Percentiles rank a stretch among this genome's conserved stretches.
Evolutionary conservation across 805 yeast genomes (phyloP).

Genomic region (Hanseniaspora pseudoguilliermondii): DNA sequence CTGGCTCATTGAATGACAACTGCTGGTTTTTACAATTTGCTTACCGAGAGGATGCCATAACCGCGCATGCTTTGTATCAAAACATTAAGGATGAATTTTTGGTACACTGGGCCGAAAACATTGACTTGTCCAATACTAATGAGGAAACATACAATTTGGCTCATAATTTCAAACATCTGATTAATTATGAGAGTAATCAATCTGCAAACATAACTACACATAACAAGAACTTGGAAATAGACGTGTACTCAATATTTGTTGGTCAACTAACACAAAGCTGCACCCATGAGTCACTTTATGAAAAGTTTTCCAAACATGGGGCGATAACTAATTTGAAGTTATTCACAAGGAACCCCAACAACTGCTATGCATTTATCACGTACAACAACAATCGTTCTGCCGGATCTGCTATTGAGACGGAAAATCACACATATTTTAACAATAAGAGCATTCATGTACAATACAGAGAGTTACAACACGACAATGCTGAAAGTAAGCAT

Average conservation of each 20-base stretch:
- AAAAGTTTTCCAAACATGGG: slow-evolving; percentile 59
- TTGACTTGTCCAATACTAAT: slow-evolving; percentile 36
- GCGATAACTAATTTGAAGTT: slow-evolving; percentile 43
- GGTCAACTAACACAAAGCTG: slow-evolving; percentile 54
- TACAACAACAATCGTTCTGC: slow-evolving; percentile 58
- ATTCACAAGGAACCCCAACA: slow-evolving; percentile 37
- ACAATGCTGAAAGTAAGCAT: slow-evolving; percentile 13
- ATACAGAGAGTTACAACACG: slow-evolving; percentile 49
- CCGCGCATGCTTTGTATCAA: slow-evolving; percentile 63
- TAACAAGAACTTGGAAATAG: slow-evolving; percentile 31
- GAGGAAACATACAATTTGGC: slow-evolving; percentile 22
- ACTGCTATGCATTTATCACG: slow-evolving; percentile 57
- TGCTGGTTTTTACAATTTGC: slow-evolving; percentile 70
- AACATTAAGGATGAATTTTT: slow-evolving; percentile 37
- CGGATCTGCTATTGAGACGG: slow-evolving; percentile 74
- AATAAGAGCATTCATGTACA: slow-evolving; percentile 75
- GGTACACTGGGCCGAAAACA: slow-evolving; percentile 80
- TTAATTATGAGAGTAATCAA: neutral
- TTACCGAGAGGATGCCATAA: slow-evolving; percentile 75
- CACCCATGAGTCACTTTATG: slow-evolving; percentile 41
- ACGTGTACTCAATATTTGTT: slow-evolving; percentile 61
- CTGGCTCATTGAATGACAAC: slow-evolving; percentile 20
- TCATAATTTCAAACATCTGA: neutral
- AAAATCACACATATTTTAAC: slow-evolving; percentile 65
- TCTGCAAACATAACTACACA: neutral